A percentile compares a stretch with the other conserved stretches of the same genome.
These are phyloP conservation scores for Jamesozyma gamospora DNA, from an alignment of 805 yeast genomes.

Conservation along the genomic window DNA sequence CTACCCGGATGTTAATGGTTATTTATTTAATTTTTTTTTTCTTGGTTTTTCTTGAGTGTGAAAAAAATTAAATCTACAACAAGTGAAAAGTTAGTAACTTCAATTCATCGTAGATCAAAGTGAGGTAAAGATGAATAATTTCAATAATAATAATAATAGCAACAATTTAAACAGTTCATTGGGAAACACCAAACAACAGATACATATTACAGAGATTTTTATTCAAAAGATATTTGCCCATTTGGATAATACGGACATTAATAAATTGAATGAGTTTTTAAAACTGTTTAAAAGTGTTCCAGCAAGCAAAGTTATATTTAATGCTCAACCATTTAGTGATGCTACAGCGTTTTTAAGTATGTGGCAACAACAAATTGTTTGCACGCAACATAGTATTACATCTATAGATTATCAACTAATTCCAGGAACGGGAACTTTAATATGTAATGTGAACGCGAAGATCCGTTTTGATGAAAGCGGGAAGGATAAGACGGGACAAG, in stretches of 20 bases:
- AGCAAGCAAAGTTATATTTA: slow-evolving; percentile 23
- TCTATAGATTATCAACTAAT: slow-evolving; percentile 57
- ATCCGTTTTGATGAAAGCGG: slow-evolving; percentile 74
- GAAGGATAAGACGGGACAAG: slow-evolving; percentile 51
- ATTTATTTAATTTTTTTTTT: too few species aligned
- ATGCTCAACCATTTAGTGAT: slow-evolving; percentile 24
- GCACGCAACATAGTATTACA: slow-evolving; percentile 53
- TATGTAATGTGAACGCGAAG: slow-evolving; percentile 45
- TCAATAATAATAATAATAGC: neutral
- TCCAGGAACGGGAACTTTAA: slow-evolving; percentile 49
- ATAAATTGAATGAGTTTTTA: slow-evolving; percentile 22
- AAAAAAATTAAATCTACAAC: neutral
- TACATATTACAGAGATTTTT: slow-evolving; percentile 25
- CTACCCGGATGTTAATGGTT: too few species aligned
- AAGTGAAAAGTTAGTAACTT: neutral
- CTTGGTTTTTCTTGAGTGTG: neutral
- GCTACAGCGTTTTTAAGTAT: slow-evolving; percentile 23
- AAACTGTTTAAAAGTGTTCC: slow-evolving; percentile 17
- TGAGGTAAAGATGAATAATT: neutral
- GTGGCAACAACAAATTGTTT: slow-evolving; percentile 28
- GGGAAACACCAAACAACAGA: slow-evolving; percentile 7
- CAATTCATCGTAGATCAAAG: too few species aligned
- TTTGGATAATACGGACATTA: slow-evolving; percentile 27
- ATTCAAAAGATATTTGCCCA: slow-evolving; percentile 28
- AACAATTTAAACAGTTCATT: slow-evolving; percentile 3